A percentile compares a stretch with the other conserved stretches of the same genome.
These are phyloP conservation scores for Pythium periplocum DNA, from an alignment of 352 stramenopile species.

Conservation along the genomic window DNA sequence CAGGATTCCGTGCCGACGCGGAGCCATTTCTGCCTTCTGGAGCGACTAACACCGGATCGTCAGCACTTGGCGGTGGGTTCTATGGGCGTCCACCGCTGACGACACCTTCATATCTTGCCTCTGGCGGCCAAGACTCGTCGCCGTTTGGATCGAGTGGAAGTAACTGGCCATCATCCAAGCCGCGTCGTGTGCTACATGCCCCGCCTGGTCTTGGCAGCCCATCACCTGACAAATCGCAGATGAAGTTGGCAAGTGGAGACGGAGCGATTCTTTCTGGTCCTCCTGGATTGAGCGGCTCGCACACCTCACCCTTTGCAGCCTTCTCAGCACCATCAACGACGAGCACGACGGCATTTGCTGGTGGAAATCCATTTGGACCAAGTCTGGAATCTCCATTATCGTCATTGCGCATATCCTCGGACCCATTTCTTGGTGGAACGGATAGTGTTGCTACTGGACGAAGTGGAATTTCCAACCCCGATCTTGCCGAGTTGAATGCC, in stretches of 20 bases:
- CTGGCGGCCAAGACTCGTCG: conserved; percentile 16
- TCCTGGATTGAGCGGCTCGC: conserved; percentile 7
- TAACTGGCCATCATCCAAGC: conserved; percentile 13
- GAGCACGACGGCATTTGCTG: conserved; percentile 6
- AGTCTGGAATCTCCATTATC: neutral
- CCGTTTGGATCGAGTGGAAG: conserved; percentile 14
- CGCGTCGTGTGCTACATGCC: conserved; percentile 35
- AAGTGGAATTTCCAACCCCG: conserved; percentile 30
- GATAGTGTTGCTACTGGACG: neutral
- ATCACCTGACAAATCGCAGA: conserved; percentile 1
- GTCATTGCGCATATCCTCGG: neutral
- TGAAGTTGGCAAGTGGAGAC: neutral
- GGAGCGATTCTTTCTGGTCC: conserved; percentile 6
- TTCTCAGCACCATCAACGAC: conserved; percentile 4
- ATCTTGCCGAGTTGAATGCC: conserved; percentile 64
- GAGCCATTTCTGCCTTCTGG: conserved; percentile 11
- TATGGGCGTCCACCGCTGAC: conserved; percentile 5
- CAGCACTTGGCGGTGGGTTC: neutral
- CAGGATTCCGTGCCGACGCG: conserved; percentile 10
- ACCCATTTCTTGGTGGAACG: conserved; percentile 1
- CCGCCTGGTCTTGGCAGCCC: conserved; percentile 37
- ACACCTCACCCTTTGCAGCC: conserved; percentile 5
- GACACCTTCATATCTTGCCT: neutral
- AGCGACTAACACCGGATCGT: neutral
- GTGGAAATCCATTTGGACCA: conserved; percentile 1